Base-by-base conservation (phyloP, 805 yeast species). In the Helenozyma rhizophorensis region DNA sequence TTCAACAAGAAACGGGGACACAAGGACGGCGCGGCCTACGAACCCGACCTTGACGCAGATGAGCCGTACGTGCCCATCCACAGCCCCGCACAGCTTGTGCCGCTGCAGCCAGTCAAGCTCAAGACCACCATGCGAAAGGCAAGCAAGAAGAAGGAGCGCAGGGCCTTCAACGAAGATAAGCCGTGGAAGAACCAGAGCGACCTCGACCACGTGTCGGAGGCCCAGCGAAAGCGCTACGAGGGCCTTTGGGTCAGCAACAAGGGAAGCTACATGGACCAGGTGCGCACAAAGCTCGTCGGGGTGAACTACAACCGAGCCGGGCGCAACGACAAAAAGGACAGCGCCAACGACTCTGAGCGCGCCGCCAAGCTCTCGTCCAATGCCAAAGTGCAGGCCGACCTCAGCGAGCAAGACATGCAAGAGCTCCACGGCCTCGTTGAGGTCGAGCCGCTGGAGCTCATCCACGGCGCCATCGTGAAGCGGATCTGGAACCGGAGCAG, bases 221-320 rank as follows among this genome's bases (percentile, higher is more conserved):
- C 65, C 27, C 97, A 93, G 54, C 70, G 85, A 38, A 88, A 88
- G 53, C 61, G 97, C 23, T 93, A 90, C 56, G 97, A 89, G 56
- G 94, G 95, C 16, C 74, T 93, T 11, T 93, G 96, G 96, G 95
- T 83, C 0, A 78, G 95, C 21, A 93, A 93, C 53, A 77, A 76
- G 42, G 95, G 93, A 2, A 50, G 62, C 3, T 80, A 81, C 47
- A 54, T 80, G 43, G 66, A 65, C 23, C 39, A 34, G 2, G 58
- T 61, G 7, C 61, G 57, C 9, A 58, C 62, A 3, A 52, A 46
- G 30, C 40, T 66, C 16, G 39, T 41, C 10, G 71, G 72, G 0
- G 57, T 65, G 10, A 55, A 60, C 34, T 56, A 58, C 35, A n/a
- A n/a, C n/a, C n/a, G n/a, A n/a, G n/a, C n/a, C n/a, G n/a, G n/a